phyloP scores from a whole-genome alignment of 2,329 filamentous ascomycete genomes.

The Epichloe amarillans region DNA sequence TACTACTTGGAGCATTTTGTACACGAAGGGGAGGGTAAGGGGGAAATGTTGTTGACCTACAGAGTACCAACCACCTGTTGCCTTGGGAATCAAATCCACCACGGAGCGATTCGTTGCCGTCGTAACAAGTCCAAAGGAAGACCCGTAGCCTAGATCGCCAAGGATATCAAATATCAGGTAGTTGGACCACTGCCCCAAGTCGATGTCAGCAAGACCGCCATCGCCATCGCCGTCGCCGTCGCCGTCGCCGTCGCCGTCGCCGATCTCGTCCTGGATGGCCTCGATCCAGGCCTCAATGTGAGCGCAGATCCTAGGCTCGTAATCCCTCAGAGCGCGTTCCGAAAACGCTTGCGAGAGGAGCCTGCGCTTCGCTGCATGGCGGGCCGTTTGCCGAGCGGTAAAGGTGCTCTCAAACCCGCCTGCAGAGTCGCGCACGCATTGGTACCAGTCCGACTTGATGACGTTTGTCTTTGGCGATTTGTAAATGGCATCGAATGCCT shows the following conservation, averaged over 20 bases:
- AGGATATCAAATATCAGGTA: conserved; percentile 12
- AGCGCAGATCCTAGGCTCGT: conserved; percentile 5
- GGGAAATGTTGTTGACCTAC: conserved; percentile 2
- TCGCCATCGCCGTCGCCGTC: no score
- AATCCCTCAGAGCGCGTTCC: not conserved
- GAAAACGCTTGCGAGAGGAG: conserved; percentile 2
- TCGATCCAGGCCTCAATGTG: conserved; percentile 10
- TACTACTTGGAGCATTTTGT: no score
- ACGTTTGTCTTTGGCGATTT: conserved; percentile 10
- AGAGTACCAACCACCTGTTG: conserved; percentile 7
- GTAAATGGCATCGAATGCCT: conserved; percentile 9
- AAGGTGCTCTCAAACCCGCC: conserved; percentile 4
- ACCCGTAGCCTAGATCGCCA: conserved; percentile 11
- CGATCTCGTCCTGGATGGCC: conserved; percentile 6
- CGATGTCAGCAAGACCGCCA: not conserved
- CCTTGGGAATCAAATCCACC: conserved; percentile 8
- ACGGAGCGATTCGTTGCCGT: conserved; percentile 8
- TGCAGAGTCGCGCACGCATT: conserved; percentile 7
- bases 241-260: not conserved
- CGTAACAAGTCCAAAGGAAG: conserved; percentile 10
- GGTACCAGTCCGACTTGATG: conserved; percentile 11
- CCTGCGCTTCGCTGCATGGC: conserved; percentile 6
- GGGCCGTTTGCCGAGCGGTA: conserved; percentile 9
- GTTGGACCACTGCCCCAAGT: conserved; percentile 11
- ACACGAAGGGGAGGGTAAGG: not conserved